Base-by-base conservation (phyloP, 129 eudicot genomes). In the Apium graveolens region DNA sequence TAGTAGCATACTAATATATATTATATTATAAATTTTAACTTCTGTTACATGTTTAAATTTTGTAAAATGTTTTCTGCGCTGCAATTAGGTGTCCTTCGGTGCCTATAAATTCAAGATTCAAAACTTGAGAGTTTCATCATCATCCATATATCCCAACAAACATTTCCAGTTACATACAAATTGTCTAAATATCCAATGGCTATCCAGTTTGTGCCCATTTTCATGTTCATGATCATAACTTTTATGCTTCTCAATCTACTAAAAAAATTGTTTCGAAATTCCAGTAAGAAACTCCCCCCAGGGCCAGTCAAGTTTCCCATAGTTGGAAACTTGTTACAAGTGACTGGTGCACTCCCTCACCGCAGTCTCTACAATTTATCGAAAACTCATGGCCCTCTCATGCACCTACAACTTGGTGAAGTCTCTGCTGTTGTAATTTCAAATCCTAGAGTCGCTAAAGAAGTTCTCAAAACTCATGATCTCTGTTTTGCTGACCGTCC, bases 351-450 rank as follows among this genome's bases (percentile, higher is more conserved):
- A 45, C 49, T 73, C 10, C 77, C 77, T 17, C 68, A 60, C 17
- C 68, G 68, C 32, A 10, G 68, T 60, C 68, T 60, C 32, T 60
- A 60, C 68, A 26, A 26, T 10, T 60, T 60, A 11, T 60, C 77
- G 18, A 73, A 42, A 45, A 73, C 45, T 21, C 77, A 73, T n/a
- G 77, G 77, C 45, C 77, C 77, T 29, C 77, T 73, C 60, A 73
- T 73, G 77, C 77, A 73, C 48, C 77, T 73, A 8, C 77, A 73
- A 43, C 77, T 73, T 14, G 77, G 77, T 73, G 51, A 73, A 44
- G 48, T 73, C 51, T 73, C 77, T 13, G 53, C 77, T 1, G 53
- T 73, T 42, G 77, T 73, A 6, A 2, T 43, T 5, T 73, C 77
- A 8, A 21, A 44, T 11, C 77, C 77, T 10, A 44, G 77, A 73